These are phyloP conservation scores for maize (Zea mays) DNA, from an alignment of 176 grass and related monocot genomes.

Conservation along the genomic window DNA sequence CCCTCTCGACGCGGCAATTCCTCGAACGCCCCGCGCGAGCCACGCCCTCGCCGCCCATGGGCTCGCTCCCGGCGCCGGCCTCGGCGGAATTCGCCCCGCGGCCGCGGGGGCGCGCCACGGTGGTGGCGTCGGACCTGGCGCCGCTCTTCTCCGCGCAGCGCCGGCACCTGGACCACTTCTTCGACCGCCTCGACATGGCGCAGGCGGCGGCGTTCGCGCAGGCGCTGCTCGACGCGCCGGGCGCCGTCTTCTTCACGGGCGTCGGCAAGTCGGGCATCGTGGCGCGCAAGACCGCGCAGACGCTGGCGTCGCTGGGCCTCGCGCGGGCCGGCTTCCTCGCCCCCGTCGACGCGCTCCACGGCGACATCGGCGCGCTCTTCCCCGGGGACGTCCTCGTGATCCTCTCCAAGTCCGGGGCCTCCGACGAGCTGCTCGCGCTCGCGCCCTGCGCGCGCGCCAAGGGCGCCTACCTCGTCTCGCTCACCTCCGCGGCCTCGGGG, in stretches of 20 bases:
- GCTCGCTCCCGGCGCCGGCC: slow-evolving; percentile 37
- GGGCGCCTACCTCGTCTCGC: slow-evolving; percentile 69
- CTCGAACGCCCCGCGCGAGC: background rate
- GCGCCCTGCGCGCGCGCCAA: slow-evolving; percentile 83
- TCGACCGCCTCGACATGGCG: slow-evolving; percentile 68
- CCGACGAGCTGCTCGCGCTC: slow-evolving; percentile 82
- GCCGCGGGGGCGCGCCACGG: slow-evolving; percentile 5
- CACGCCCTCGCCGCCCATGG: slow-evolving; percentile 31
- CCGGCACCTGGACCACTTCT: slow-evolving; percentile 74
- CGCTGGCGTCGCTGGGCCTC: slow-evolving; percentile 79
- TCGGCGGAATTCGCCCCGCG: slow-evolving; percentile 1
- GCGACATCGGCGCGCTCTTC: slow-evolving; percentile 84
- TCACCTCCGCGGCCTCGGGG: slow-evolving; percentile 66
- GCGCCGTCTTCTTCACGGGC: slow-evolving; percentile 90
- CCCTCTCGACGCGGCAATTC: background rate
- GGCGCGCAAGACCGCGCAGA: slow-evolving; percentile 78
- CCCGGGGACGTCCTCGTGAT: slow-evolving; percentile 74
- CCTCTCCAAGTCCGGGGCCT: slow-evolving; percentile 91
- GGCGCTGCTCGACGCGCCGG: slow-evolving; percentile 62
- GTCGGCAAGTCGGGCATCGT: slow-evolving; percentile 92
- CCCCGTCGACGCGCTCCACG: slow-evolving; percentile 91
- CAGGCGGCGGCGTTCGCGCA: slow-evolving; percentile 75
- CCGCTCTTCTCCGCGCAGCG: slow-evolving; percentile 66
- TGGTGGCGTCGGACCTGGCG: slow-evolving; percentile 53
- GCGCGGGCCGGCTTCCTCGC: slow-evolving; percentile 67